Percentiles rank a stretch among this genome's conserved stretches.
Conservation (phyloP, 179 eudicot species). For the Beta corolliflora region DNA sequence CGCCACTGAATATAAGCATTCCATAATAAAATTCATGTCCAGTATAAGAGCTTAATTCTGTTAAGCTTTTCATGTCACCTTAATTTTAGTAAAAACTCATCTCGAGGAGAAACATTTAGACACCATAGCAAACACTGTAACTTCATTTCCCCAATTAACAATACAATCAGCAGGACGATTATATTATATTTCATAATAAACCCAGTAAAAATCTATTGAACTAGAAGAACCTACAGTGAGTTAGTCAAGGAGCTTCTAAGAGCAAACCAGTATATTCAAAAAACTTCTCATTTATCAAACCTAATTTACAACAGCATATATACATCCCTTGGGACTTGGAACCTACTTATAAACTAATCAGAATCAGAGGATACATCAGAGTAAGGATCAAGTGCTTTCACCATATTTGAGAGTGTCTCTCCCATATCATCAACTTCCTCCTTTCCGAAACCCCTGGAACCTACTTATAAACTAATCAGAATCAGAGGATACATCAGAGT, state of each 20-base stretch:
- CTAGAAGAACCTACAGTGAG: no score
- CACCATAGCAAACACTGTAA: no score
- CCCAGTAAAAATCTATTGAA: no score
- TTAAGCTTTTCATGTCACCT: no score
- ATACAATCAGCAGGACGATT: no score
- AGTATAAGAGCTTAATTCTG: no score
- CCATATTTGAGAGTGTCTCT: conserved; percentile 68
- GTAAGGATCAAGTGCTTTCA: conserved; percentile 48
- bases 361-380: conserved; percentile 67
- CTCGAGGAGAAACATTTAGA: no score
- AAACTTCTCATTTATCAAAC: neutral
- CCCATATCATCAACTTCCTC: conserved; percentile 83
- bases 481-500: conserved; percentile 58
- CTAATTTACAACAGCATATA: conserved; percentile 2
- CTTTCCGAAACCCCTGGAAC: conserved; percentile 88
- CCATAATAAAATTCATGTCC: no score
- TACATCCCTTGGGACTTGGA: neutral
- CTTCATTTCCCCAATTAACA: no score
- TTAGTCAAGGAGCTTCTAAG: neutral
- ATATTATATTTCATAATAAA: no score
- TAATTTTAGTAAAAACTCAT: no score
- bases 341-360: conserved; percentile 44
- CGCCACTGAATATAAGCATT: no score
- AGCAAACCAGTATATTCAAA: neutral
- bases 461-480: conserved; percentile 59